phyloP scores from a whole-genome alignment of 768 basidiomycete genomes.

The Clavaria fumosa region DNA sequence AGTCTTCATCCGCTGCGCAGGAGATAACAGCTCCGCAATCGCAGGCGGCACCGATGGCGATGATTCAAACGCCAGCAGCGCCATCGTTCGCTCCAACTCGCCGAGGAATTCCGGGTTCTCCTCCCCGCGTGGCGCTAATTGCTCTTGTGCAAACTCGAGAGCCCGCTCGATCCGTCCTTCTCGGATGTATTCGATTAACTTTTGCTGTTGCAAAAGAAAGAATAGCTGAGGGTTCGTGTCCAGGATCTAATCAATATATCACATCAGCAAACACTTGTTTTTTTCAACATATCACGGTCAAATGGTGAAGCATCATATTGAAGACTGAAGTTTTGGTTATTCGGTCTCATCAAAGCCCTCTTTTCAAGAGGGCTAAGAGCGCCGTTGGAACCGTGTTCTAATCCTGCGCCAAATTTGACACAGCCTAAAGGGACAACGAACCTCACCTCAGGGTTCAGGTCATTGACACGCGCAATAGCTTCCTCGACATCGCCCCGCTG shows the following conservation, averaged over 20 bases:
- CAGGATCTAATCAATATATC: constrained; percentile 80
- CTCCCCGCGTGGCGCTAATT: constrained; percentile 89
- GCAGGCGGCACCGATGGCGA: constrained; percentile 40
- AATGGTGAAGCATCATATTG: constrained; percentile 67
- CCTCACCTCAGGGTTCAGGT: constrained; percentile 92
- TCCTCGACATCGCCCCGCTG: constrained; percentile 91
- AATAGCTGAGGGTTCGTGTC: constrained; percentile 89
- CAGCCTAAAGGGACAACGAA: constrained; percentile 6
- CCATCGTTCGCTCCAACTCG: constrained; percentile 92
- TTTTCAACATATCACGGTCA: too few species aligned
- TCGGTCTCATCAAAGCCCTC: constrained; percentile 73
- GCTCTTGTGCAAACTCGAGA: constrained; percentile 80
- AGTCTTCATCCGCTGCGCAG: constrained; percentile 84
- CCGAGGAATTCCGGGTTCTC: constrained; percentile 86
- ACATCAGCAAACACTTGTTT: too few species aligned
- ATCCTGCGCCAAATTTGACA: constrained; percentile 39
- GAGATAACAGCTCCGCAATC: constrained; percentile 69
- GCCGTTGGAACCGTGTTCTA: constrained; percentile 96
- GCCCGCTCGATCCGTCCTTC: constrained; percentile 66
- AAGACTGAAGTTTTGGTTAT: constrained; percentile 88
- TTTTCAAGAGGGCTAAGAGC: constrained; percentile 71
- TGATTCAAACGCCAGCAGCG: constrained; percentile 70
- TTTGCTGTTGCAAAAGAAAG: constrained; percentile 93
- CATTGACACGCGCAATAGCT: constrained; percentile 90
- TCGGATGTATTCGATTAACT: constrained; percentile 88